Conservation (phyloP, 2,329 filamentous ascomycete genomes). For the Tolypocladium tropicale region DNA sequence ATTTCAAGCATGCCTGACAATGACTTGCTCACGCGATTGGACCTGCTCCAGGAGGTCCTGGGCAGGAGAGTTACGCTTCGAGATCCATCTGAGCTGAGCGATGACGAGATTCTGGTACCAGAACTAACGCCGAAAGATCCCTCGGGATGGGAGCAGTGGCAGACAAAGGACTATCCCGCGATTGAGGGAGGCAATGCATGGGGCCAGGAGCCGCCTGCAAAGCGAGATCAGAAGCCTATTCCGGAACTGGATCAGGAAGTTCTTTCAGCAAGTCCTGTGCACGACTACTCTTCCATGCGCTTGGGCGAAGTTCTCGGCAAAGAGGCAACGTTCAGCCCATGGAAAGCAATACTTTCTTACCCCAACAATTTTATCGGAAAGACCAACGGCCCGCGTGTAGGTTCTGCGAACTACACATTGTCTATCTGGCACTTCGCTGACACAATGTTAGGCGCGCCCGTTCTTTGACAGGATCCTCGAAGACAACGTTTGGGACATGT, state of each 20-base stretch:
- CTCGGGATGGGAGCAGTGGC: background rate
- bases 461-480: constrained; percentile 53
- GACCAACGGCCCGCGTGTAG: constrained; percentile 36
- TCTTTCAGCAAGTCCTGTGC: background rate
- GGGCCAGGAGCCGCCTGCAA: background rate
- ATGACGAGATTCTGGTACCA: background rate
- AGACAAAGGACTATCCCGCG: background rate
- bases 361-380: constrained; percentile 48
- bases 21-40: constrained; percentile 3
- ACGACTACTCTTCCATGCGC: constrained; percentile 13
- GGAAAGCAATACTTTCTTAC: constrained; percentile 45
- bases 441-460: constrained; percentile 21
- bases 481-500: constrained; percentile 66
- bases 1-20: constrained; percentile 1
- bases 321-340: constrained; percentile 33
- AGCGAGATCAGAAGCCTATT: background rate
- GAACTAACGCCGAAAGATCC: background rate
- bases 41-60: constrained; percentile 7
- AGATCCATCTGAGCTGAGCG: background rate
- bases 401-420: background rate
- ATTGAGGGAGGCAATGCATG: background rate
- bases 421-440: background rate
- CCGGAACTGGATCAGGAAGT: background rate
- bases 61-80: constrained; percentile 4
- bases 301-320: constrained; percentile 13